Evolutionary conservation across 345 rosid species (phyloP).

Genomic region (Cardamine occulta): DNA sequence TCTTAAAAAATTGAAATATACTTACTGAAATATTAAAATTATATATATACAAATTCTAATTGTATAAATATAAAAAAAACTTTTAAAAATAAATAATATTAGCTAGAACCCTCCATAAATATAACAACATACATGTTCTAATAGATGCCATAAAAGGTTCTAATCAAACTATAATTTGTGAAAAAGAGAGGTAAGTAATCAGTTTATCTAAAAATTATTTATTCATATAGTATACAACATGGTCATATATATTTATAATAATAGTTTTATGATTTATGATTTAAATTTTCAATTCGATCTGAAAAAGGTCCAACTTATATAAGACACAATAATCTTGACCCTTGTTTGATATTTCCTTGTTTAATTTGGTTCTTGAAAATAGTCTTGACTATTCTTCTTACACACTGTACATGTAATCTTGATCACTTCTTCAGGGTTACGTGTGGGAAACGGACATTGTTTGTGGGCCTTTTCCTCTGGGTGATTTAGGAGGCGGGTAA

Average conservation of each 20-base stretch:
- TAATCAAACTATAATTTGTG: not conserved
- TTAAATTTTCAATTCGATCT: not conserved
- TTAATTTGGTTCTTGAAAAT: not conserved
- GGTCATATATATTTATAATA: not conserved
- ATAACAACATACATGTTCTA: too few species aligned
- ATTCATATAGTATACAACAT: not conserved
- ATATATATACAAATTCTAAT: too few species aligned
- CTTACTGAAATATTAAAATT: too few species aligned
- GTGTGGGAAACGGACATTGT: not conserved
- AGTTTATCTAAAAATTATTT: not conserved
- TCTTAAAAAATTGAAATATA: too few species aligned
- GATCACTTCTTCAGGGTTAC: not conserved
- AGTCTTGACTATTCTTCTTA: not conserved
- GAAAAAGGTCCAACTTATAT: not conserved
- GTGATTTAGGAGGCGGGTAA: slow-evolving; percentile 8
- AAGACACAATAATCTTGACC: not conserved
- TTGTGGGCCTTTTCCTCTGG: slow-evolving; percentile 7
- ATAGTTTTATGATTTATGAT: not conserved
- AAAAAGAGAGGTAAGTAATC: not conserved
- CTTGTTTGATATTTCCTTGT: not conserved
- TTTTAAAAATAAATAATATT: too few species aligned
- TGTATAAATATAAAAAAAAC: too few species aligned
- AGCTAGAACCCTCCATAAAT: too few species aligned
- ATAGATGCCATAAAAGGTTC: too few species aligned
- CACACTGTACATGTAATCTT: not conserved